Base-by-base conservation (phyloP, 345 rosid species). In the Gossypium raimondii region DNA sequence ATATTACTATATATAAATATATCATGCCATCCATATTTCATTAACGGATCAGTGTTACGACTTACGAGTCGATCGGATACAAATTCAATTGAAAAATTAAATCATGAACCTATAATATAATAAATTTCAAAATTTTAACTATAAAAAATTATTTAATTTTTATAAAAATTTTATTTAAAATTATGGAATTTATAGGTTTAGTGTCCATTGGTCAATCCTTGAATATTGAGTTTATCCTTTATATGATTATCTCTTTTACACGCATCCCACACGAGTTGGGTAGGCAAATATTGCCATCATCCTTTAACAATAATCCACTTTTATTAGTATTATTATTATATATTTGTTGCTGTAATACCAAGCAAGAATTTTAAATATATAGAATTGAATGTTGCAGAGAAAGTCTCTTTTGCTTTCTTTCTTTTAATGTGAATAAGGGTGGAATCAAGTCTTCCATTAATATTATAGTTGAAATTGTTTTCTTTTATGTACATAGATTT, bases 181-280 rank as follows among this genome's bases (percentile, higher is more conserved):
- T 58, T 11, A 58, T 24, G 2, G 0, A 3, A 24, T 2, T 11
- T 59, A 24, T 22, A 3, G 25, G 1, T 56, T 9, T 24, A 3
- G 2, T 16, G 76, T 73, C 76, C n/a, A 48, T 24, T 17, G 25
- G 67, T 73, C 76, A 73, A 73, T 41, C 43, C 22, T 3, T 57
- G 27, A 14, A 2, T 43, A 64, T 47, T 47, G 58, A 25, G 64
- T 20, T 53, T 53, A 34, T 70, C 60, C 13, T 18, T 50, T 11
- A 6, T 18, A 3, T 9, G 20, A 20, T 44, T 5, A 0, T 43
- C 22, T 14, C 38, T 17, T n/a, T 53, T 34, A 11, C 47, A 34
- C 75, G 51, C 65, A 41, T 17, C 75, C 61, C 75, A 41, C 65
- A 72, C 48, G 75, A 56, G 38, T 72, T 72, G 75, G 75, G 53